Percentiles rank a stretch among this genome's conserved stretches.
Evolutionary conservation across 345 rosid genomes (phyloP).

Genomic region (Rhizophora mangle): DNA sequence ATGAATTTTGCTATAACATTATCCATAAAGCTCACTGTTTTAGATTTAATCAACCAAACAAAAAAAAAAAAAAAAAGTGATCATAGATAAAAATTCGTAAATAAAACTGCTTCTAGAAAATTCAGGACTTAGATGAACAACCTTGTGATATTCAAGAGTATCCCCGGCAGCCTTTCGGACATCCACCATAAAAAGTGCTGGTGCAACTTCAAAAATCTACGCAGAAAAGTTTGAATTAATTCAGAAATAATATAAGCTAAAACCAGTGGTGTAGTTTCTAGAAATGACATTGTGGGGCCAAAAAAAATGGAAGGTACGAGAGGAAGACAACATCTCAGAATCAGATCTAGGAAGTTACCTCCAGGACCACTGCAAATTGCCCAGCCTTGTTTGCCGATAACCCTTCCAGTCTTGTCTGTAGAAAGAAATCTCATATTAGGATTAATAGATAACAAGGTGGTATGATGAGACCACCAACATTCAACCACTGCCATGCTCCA

Average conservation of each 20-base stretch:
- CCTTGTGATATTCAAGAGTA: constrained; percentile 90
- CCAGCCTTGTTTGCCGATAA: constrained; percentile 49
- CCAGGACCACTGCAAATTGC: constrained; percentile 72
- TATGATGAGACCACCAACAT: background rate
- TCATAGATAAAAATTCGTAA: too few relatives aligned
- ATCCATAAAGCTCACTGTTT: too few relatives aligned
- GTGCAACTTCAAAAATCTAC: constrained; percentile 87
- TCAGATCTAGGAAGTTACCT: constrained; percentile 38
- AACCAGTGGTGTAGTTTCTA: background rate
- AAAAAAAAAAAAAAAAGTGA: too few relatives aligned
- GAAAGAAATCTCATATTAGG: background rate
- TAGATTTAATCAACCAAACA: too few relatives aligned
- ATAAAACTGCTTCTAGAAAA: background rate
- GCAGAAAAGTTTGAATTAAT: background rate
- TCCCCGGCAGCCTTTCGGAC: constrained; percentile 89
- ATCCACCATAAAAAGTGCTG: constrained; percentile 88
- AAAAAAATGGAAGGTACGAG: background rate
- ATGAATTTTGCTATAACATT: too few relatives aligned
- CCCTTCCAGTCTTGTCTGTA: constrained; percentile 75
- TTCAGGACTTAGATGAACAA: constrained; percentile 17
- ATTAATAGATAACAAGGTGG: background rate
- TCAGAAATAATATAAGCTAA: constrained; percentile 4
- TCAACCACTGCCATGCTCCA: background rate
- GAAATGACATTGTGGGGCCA: background rate
- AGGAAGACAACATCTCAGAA: background rate